Evolutionary conservation across 2,329 filamentous ascomycete genomes (phyloP).

Genomic region (Zymoseptoria pseudotritici): DNA sequence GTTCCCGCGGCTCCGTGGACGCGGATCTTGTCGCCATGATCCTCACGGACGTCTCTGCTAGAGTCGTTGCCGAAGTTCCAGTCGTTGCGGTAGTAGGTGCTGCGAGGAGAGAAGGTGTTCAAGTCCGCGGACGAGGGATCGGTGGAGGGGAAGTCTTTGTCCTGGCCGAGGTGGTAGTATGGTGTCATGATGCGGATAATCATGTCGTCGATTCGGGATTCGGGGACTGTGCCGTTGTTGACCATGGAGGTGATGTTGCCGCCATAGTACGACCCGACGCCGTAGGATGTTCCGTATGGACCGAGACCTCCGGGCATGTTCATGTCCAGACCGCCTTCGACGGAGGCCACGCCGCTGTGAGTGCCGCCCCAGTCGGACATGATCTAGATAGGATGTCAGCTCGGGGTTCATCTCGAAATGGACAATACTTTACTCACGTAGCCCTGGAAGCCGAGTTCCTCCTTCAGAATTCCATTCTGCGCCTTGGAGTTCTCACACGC

Average conservation of each 20-base stretch:
- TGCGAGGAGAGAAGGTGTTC: constrained; percentile 32
- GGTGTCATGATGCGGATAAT: constrained; percentile 39
- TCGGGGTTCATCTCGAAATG: not conserved
- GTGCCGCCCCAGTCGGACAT: constrained; percentile 45
- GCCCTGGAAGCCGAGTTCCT: not conserved
- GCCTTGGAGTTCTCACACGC: constrained; percentile 54
- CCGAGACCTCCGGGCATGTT: constrained; percentile 53
- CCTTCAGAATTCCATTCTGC: constrained; percentile 49
- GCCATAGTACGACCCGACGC: constrained; percentile 11
- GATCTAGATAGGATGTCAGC: not conserved
- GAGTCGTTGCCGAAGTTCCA: constrained; percentile 64
- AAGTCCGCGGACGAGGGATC: constrained; percentile 58
- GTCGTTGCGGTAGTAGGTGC: constrained; percentile 56
- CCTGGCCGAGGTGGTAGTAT: constrained; percentile 45
- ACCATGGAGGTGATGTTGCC: constrained; percentile 43
- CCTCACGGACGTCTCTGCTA: constrained; percentile 34
- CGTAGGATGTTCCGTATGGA: constrained; percentile 14
- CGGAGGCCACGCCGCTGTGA: constrained; percentile 48
- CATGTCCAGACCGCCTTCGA: constrained; percentile 57
- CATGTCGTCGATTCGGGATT: constrained; percentile 52
- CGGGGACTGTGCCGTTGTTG: constrained; percentile 43
- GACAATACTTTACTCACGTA: not conserved
- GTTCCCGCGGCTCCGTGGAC: constrained; percentile 31
- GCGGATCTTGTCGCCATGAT: constrained; percentile 29
- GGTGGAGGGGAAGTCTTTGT: constrained; percentile 56